Evolutionary conservation across 176 grass and related monocot genomes (phyloP), one percentile per base, ranked within the genome.

Genomic region (Oryza nivara): DNA sequence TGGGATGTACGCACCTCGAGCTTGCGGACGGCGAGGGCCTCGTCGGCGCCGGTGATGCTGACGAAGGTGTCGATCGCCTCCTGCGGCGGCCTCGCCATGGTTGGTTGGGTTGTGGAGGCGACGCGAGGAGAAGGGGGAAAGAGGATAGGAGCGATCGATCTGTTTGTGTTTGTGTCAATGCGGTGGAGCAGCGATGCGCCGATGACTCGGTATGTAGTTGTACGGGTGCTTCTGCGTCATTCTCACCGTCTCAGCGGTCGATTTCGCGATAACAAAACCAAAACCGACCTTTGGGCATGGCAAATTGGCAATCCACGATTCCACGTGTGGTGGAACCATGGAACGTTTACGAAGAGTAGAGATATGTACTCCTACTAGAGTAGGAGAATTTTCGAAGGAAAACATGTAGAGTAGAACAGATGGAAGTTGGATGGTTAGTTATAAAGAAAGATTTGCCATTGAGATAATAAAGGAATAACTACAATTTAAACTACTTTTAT

Each of bases 31-130:
- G 96, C 96, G 72, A 91, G 51, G 61, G 72, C 67, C 77, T 91
- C 90, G 60, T 90, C 83, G 49, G 89, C 74, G 11, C 93, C 93
- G 67, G 93, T 99, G 86, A 99, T 94, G 85, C 81, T 84, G 32
- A 99, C 68, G 78, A 96, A 99, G 83, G 91, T 92, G 61, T 92
- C 93, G 88, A 99, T 91, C 84, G 90, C 84, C 30, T 99, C 96
- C 83, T 84, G 93, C 86, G 86, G 68, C 35, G 93, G 91, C 73
- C 80, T 78, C 76, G 92, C 90, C 96, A 99, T 99, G 17, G 76
- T 45, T 44, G 68, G 26, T 17, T 69, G 35, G 83, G 40, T 41
- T 41, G 40, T 38, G 68, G 52, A 35, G n/a, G 65, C 80, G 68
- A 44, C 34, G 81, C 30, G 30, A 63, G 80, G 35, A 32, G 78